Base-by-base conservation (phyloP, 2,329 filamentous ascomycete genomes). In the Sporothrix pallida region DNA sequence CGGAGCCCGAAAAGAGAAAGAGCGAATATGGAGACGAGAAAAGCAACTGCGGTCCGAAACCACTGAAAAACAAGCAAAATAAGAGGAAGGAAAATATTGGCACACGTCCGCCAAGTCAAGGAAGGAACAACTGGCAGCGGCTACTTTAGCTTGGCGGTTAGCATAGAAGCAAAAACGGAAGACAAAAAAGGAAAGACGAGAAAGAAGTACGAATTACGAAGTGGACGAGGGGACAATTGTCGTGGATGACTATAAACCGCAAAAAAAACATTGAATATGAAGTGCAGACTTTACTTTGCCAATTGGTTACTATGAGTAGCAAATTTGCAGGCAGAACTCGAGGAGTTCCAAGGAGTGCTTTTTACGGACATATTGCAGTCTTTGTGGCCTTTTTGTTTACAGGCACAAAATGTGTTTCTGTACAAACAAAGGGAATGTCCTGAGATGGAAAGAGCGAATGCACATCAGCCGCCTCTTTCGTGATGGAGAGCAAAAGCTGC, bases 21-120 rank as follows among this genome's bases (percentile, higher is more conserved):
- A 37, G 44, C 31, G 44, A 52, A 68, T 68, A 68, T 46, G 65
- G 65, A 52, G 65, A 52, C 65, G 65, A 68, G 46, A 52, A 52
- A 37, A 52, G 63, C 23, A 50, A 7, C 12, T 31, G 15, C 10
- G 20, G 42, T 26, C 44, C 20, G 63, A 50, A 31, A n/a, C 10
- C 37, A 42, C 37, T 31, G 13, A 23, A 50, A 67, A 7, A n/a
- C 62, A 65, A 23, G 4, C 10, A 23, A 65, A 44, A 23, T 10
- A 42, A 20, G 17, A 23, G n/a, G 37, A 56, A 13, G 13, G 7
- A 31, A 26, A 10, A 50, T 8, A 23, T 8, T 50, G n/a, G 20
- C 44, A 50, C 17, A 68, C 20, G 42, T 46, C 37, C 23, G 63
- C 63, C 23, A 31, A 50, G 65, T 31, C 13, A 15, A 52, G 7